Percentiles rank a stretch among this genome's conserved stretches.
Conservation (phyloP, 192 early-diverging fungal species). For the Mortierella antarctica region DNA sequence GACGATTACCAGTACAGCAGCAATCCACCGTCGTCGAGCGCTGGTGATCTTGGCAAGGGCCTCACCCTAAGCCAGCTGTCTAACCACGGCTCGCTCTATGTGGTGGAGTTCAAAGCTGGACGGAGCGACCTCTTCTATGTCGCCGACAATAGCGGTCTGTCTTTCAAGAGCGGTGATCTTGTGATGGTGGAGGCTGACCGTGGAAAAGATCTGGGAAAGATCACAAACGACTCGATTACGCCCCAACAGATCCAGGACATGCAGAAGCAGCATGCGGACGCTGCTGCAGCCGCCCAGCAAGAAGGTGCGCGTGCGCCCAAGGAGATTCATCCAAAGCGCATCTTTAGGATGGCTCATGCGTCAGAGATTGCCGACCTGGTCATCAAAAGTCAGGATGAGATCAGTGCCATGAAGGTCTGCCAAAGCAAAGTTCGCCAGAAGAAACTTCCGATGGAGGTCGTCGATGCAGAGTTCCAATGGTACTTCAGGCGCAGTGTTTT, state of each 20-base stretch:
- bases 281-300: conserved; percentile 58
- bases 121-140: conserved; percentile 87
- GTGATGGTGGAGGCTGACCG: conserved; percentile 93
- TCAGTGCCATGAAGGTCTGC: conserved; percentile 87
- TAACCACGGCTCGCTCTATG: conserved; percentile 71
- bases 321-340: conserved; percentile 92
- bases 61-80: conserved; percentile 57
- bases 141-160: conserved; percentile 56
- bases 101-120: conserved; percentile 91
- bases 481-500: conserved; percentile 31
- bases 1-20: conserved; percentile 44
- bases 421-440: conserved; percentile 90
- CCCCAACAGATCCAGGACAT: conserved; percentile 61
- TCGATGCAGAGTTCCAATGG: conserved; percentile 99
- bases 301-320: conserved; percentile 64
- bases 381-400: conserved; percentile 89
- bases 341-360: conserved; percentile 84
- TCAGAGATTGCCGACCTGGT: conserved; percentile 84
- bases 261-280: conserved; percentile 57
- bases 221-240: conserved; percentile 76
- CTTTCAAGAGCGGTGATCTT: conserved; percentile 73
- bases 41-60: conserved; percentile 59
- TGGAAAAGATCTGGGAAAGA: conserved; percentile 90
- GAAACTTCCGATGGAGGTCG: conserved; percentile 94
- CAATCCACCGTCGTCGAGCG: conserved; percentile 6